Evolutionary conservation across 2,329 filamentous ascomycete genomes (phyloP), one percentile per base, ranked within the genome.

Genomic region (Trichoderma simmonsii): DNA sequence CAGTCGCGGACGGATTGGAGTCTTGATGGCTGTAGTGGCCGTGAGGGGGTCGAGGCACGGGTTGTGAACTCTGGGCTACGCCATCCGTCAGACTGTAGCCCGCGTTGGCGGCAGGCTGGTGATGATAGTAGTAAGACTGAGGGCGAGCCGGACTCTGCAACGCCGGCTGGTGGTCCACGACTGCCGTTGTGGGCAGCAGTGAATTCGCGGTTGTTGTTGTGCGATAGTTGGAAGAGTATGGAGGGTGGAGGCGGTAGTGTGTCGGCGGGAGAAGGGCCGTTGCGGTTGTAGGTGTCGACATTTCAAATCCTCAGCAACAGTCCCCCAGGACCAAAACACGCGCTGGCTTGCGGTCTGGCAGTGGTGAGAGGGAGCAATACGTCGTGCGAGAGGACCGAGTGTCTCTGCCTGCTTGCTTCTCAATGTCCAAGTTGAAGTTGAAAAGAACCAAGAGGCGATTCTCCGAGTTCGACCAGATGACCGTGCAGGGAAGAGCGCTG

Each of bases 271-370:
- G 32, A 34, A 26, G 21, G n/a, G 21, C 15, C 93, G 86, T 76
- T 90, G 91, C 91, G 79, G 91, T 92, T 74, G 92, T 93, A 76
- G 93, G 92, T 77, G 92, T 94, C 86, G 93, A 95, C 93, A 95
- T 95, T 56, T 28, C 61, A 43, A 43, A 43, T 43, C 39, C 68
- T 28, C 15, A 64, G 59, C 51, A 36, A 32, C 26, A 36, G 66
- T 48, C 24, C 36, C 71, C 60, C 57, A 26, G 18, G 59, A 26
- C 60, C 32, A 39, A 36, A 63, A 39, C 48, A 67, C 30, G 18
- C 48, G 34, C 26, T 14, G 18, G 28, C 36, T 24, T 36, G 56
- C 65, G 26, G 26, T 11, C 21, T 48, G 28, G 56, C 18, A 54
- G 51, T 21, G 39, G 56, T 24, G 64, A 14, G 34, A 24, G 24